Evolutionary conservation across 257 asterid species (phyloP).

Genomic region (Penstemon barbatus): DNA sequence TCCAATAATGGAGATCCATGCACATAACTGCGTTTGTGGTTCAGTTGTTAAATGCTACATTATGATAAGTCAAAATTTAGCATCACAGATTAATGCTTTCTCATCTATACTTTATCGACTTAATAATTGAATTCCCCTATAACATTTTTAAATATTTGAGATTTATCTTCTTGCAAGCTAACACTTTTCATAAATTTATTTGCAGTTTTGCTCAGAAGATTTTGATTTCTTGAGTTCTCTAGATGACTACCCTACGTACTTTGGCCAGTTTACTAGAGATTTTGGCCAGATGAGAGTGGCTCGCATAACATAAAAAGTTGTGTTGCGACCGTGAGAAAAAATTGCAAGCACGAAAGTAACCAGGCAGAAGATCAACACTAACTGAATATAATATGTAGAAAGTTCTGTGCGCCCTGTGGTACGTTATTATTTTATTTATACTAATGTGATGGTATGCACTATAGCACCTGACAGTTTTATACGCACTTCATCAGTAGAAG

Average conservation of each 20-base stretch:
- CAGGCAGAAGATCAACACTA: constrained; percentile 21
- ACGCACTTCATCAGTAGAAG: constrained; percentile 85
- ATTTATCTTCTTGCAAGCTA: constrained; percentile 9
- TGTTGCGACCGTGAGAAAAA: constrained; percentile 19
- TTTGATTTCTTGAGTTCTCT: constrained; percentile 10
- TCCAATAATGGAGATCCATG: constrained; percentile 94
- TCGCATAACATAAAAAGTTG: background rate
- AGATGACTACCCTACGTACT: background rate
- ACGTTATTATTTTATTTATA: constrained; percentile 6
- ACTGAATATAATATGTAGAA: constrained; percentile 18
- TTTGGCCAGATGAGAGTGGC: background rate
- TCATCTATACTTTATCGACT: constrained; percentile 9
- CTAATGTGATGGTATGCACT: constrained; percentile 26
- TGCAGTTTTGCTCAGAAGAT: constrained; percentile 12
- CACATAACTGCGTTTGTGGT: constrained; percentile 58
- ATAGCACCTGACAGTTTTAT: constrained; percentile 23
- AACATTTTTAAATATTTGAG: constrained; percentile 4
- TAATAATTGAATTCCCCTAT: constrained; percentile 3
- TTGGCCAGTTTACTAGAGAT: constrained; percentile 1
- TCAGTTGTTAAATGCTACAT: constrained; percentile 12
- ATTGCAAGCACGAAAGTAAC: constrained; percentile 13
- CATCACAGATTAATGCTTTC: constrained; percentile 10
- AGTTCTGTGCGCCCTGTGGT: constrained; percentile 2
- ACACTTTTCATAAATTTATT: constrained; percentile 14
- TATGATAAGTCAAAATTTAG: constrained; percentile 8